Evolutionary conservation across 441 rosid genomes (phyloP), one percentile per base, ranked within the genome.

Genomic region (Pelargonium australe): DNA sequence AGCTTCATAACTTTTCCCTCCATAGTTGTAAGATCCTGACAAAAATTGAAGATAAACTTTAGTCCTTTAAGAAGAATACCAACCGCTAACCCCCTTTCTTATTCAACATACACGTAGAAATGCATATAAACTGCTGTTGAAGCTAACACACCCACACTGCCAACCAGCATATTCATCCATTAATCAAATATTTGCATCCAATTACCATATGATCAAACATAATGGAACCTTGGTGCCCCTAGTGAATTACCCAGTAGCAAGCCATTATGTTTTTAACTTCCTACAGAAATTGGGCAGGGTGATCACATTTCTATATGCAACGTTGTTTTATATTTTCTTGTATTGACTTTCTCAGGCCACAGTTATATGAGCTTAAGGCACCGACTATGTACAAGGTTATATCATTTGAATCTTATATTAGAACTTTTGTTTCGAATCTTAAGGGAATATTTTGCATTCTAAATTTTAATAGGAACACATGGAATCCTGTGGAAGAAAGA

Each of bases 21-120:
- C 99, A 75, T 95, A 90, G 2, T 80, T 75, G 84, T 95, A 95
- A 43, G 80, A 70, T 72, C 95, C 96, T 91, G 76, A 65, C 63
- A 78, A 25, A 72, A 41, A 57, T 47, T 44, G 63, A 40, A 51
- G 72, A 49, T 49, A 49, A 49, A 49, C 14, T 47, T 49, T 10
- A 44, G 49, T 49, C 55, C 55, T 49, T 49, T 14, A 12, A 49
- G 4, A 49, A 47, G n/a, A 47, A 47, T 12, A 12, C n/a, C 55
- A 47, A 47, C 55, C 3, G 31, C 31, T 25, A 25, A 25, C 31
- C 31, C 31, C 31, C 31, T 25, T 25, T 34, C 37, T 34, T 34
- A 34, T 34, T 34, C 57, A 13, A 13, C n/a, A 3, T 49, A 49
- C 57, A 12, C 6, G n/a, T 14, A 49, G 57, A 34, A 34, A 34